Evolutionary conservation across 345 rosid species (phyloP).

Genomic region (Nephelium lappaceum): DNA sequence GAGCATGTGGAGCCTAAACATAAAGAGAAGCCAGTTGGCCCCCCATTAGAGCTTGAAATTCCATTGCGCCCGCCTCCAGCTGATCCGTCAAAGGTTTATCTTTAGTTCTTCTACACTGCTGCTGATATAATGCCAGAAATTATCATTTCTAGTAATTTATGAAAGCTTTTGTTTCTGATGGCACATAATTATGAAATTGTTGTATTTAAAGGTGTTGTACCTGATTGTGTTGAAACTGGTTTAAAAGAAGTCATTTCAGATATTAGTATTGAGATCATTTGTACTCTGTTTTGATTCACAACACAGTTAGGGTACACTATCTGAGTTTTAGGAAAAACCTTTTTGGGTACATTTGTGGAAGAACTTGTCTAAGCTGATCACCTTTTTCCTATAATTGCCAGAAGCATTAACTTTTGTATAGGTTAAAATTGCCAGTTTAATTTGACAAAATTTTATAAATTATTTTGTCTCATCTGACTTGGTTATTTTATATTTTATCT

Average conservation of each 20-base stretch:
- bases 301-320: background rate
- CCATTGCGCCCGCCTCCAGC: conserved; percentile 88
- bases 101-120: conserved; percentile 21
- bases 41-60: conserved; percentile 87
- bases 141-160: background rate
- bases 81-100: conserved; percentile 65
- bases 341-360: background rate
- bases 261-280: background rate
- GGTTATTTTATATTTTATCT: background rate
- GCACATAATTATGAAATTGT: background rate
- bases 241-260: background rate
- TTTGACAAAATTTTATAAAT: background rate
- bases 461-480: background rate
- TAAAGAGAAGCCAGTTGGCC: conserved; percentile 89
- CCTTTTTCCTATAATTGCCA: background rate
- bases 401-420: background rate
- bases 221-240: background rate
- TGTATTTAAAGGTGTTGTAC: background rate
- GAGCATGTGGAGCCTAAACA: conserved; percentile 73
- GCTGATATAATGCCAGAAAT: background rate
- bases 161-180: background rate
- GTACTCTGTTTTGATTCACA: background rate
- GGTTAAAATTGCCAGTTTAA: background rate
- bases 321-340: background rate
- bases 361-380: background rate